These are phyloP conservation scores for Moesziomyces globuligerus DNA, from an alignment of 1,284 basidiomycete species.

Conservation along the genomic window DNA sequence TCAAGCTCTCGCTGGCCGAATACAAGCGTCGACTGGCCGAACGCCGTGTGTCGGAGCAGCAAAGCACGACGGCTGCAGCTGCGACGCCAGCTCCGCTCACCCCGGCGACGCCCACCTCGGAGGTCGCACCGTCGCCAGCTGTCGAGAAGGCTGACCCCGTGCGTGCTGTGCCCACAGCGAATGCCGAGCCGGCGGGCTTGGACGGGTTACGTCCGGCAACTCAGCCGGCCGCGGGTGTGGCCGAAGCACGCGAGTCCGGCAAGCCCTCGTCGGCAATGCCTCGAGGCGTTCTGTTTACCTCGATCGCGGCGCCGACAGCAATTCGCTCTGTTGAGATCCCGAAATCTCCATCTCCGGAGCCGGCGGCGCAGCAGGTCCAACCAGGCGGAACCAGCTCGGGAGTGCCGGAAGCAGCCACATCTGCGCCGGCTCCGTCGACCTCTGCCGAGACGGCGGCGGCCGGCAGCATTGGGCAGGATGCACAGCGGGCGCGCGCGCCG, in stretches of 20 bases:
- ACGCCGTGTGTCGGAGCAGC: slow-evolving; percentile 51
- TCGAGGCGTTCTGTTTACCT: slow-evolving; percentile 38
- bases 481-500: slow-evolving; percentile 13
- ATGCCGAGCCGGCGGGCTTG: background rate
- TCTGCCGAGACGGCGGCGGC: slow-evolving; percentile 5
- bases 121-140: slow-evolving; percentile 23
- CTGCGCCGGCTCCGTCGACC: background rate
- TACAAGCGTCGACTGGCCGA: slow-evolving; percentile 65
- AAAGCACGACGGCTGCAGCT: slow-evolving; percentile 2
- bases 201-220: background rate
- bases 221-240: slow-evolving; percentile 1
- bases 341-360: slow-evolving; percentile 54
- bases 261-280: slow-evolving; percentile 19
- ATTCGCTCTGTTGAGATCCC: slow-evolving; percentile 59
- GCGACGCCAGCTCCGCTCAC: slow-evolving; percentile 17
- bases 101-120: slow-evolving; percentile 24
- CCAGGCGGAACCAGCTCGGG: background rate
- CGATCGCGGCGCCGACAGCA: slow-evolving; percentile 47
- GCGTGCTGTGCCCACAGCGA: background rate
- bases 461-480: slow-evolving; percentile 13
- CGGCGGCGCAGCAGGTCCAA: slow-evolving; percentile 6
- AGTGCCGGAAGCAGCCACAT: background rate
- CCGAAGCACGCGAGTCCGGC: slow-evolving; percentile 12
- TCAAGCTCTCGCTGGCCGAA: slow-evolving; percentile 63
- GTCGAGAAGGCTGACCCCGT: slow-evolving; percentile 20